Percentiles rank a stretch among this genome's conserved stretches.
Conservation (phyloP, 1,284 basidiomycete species). For the Ceratobasidium sp. region DNA sequence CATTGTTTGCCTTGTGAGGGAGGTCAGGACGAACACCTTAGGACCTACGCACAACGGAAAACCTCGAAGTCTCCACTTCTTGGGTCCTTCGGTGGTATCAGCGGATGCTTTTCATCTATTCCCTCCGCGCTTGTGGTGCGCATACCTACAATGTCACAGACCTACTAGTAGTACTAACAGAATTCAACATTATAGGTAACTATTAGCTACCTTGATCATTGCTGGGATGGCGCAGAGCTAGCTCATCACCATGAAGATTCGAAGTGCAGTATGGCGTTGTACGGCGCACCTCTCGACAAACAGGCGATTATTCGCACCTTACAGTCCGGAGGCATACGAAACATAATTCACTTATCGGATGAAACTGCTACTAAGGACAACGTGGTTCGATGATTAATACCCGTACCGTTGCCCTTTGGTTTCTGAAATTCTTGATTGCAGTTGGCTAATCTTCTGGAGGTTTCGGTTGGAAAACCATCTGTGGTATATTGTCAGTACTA, state of each 20-base stretch:
- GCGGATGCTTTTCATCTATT: not conserved
- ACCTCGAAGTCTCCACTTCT: not conserved
- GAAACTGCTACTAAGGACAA: slow-evolving; percentile 8
- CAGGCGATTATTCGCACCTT: not conserved
- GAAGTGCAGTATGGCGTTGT: not conserved
- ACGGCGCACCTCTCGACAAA: not conserved
- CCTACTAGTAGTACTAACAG: not conserved
- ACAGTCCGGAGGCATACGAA: not conserved
- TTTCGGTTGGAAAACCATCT: not conserved
- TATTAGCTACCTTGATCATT: not conserved
- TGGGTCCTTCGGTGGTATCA: slow-evolving; percentile 2
- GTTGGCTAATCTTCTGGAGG: not conserved
- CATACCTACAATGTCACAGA: not conserved
- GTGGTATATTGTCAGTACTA: slow-evolving; percentile 7
- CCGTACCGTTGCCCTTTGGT: not conserved
- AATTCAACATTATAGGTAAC: not conserved
- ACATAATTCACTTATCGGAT: not conserved
- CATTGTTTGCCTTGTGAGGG: not conserved
- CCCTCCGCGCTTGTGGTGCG: not conserved
- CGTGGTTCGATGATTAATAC: not conserved
- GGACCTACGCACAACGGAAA: not conserved
- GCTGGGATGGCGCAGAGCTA: not conserved
- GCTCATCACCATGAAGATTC: not conserved
- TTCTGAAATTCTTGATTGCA: not conserved
- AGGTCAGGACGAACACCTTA: not conserved